A percentile compares a stretch with the other conserved stretches of the same genome.
These are phyloP conservation scores for Daldinia caldariorum DNA, from an alignment of 495 filamentous ascomycete genomes.

Conservation along the genomic window DNA sequence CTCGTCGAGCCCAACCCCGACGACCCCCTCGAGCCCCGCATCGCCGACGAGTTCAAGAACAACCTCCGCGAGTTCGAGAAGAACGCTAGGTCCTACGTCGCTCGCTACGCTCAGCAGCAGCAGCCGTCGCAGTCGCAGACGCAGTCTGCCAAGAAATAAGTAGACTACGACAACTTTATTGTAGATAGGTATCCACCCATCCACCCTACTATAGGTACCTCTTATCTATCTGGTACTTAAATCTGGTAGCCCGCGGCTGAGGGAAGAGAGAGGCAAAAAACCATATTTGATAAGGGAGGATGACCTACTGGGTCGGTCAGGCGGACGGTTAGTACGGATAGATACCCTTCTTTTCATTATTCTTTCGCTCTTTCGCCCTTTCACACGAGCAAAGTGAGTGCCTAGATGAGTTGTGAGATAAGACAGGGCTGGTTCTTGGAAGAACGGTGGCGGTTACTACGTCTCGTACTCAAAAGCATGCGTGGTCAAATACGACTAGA, in stretches of 20 bases:
- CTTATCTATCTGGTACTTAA: not conserved
- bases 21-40: constrained; percentile 88
- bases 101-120: constrained; percentile 71
- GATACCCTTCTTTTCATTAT: not conserved
- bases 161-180: not conserved
- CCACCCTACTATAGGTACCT: too few relatives aligned
- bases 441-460: not conserved
- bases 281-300: not conserved
- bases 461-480: not conserved
- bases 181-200: too few relatives aligned
- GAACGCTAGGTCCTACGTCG: constrained; percentile 82
- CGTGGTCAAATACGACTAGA: not conserved
- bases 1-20: constrained; percentile 90
- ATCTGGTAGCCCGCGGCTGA: not conserved
- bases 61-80: constrained; percentile 81
- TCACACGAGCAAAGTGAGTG: not conserved
- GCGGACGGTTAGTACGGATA: not conserved
- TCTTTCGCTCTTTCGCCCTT: not conserved
- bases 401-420: not conserved
- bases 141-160: not conserved
- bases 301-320: not conserved
- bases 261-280: not conserved
- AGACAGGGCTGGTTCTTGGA: not conserved
- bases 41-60: constrained; percentile 85
- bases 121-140: too few relatives aligned